These are phyloP conservation scores for Phialophora verrucosa DNA, from an alignment of 2,329 filamentous ascomycete species.

Conservation along the genomic window DNA sequence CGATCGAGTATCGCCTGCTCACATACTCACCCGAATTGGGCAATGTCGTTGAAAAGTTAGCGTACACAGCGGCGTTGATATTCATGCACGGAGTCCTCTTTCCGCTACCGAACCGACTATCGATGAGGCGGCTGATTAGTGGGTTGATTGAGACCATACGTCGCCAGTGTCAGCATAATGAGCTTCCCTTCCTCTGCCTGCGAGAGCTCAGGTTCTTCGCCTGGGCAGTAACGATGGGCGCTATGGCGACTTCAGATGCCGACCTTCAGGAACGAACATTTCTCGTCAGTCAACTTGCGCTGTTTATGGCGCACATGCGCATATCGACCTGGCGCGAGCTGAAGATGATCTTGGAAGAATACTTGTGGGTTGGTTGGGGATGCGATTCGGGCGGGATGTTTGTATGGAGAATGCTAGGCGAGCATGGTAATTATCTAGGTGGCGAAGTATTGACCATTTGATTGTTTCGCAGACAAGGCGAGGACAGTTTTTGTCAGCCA, in stretches of 20 bases:
- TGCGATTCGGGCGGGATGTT: conserved; percentile 5
- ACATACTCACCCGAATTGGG: background rate
- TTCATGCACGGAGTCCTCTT: conserved; percentile 12
- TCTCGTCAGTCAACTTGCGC: background rate
- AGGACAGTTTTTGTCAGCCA: too few relatives aligned
- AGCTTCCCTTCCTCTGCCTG: background rate
- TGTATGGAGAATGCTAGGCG: conserved; percentile 6
- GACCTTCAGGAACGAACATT: conserved; percentile 1
- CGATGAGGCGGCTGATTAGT: background rate
- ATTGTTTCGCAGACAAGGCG: background rate
- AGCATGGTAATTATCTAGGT: background rate
- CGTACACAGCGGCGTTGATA: conserved; percentile 3
- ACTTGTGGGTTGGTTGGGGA: conserved; percentile 10
- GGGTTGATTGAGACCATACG: background rate
- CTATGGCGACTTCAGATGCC: conserved; percentile 13
- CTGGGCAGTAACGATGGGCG: conserved; percentile 11
- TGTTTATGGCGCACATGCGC: background rate
- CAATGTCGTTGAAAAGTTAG: background rate
- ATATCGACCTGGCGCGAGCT: conserved; percentile 2
- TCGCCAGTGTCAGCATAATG: background rate
- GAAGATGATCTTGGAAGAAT: conserved; percentile 7
- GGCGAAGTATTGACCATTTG: too few relatives aligned
- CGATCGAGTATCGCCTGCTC: conserved; percentile 15
- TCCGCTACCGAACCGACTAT: background rate
- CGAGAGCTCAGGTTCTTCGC: background rate